phyloP scores from a whole-genome alignment of 2,329 filamentous ascomycete genomes.

The Salinomyces thailandicus region DNA sequence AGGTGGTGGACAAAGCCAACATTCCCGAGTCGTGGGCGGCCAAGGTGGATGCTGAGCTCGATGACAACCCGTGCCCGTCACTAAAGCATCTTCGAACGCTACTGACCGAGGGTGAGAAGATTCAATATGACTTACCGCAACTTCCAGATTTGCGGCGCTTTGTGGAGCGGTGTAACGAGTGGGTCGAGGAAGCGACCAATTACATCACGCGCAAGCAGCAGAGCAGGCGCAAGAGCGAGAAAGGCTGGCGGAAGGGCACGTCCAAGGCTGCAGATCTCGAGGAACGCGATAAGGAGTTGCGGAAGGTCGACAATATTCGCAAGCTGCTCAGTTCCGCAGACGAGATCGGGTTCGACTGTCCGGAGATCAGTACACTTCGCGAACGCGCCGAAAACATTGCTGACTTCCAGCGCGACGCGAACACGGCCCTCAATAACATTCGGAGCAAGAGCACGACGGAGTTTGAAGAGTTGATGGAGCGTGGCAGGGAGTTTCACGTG shows the following conservation, averaged over 20 bases:
- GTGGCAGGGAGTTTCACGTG: conserved; percentile 79
- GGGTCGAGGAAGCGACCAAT: conserved; percentile 92
- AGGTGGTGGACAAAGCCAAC: conserved; percentile 74
- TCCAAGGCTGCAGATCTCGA: conserved; percentile 67
- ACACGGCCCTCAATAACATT: conserved; percentile 57
- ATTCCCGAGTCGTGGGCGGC: conserved; percentile 83
- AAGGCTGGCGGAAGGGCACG: conserved; percentile 64
- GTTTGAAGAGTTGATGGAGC: conserved; percentile 85
- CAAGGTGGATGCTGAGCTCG: conserved; percentile 74
- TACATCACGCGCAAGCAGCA: conserved; percentile 97
- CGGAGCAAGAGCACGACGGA: conserved; percentile 54
- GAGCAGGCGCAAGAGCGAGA: conserved; percentile 90
- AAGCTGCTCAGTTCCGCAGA: conserved; percentile 76
- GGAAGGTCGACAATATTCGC: conserved; percentile 80
- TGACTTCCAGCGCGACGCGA: conserved; percentile 69
- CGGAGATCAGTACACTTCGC: conserved; percentile 74
- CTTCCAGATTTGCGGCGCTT: conserved; percentile 74
- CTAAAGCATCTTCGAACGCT: conserved; percentile 77
- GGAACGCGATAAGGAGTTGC: conserved; percentile 71
- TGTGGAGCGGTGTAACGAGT: conserved; percentile 92
- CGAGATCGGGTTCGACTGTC: conserved; percentile 82
- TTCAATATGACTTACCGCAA: conserved; percentile 78
- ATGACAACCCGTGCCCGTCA: conserved; percentile 73
- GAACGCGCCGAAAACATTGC: conserved; percentile 79
- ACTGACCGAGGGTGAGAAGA: conserved; percentile 88